These are phyloP conservation scores for Phytophthora ramorum DNA, from an alignment of 352 stramenopile species.

Conservation along the genomic window DNA sequence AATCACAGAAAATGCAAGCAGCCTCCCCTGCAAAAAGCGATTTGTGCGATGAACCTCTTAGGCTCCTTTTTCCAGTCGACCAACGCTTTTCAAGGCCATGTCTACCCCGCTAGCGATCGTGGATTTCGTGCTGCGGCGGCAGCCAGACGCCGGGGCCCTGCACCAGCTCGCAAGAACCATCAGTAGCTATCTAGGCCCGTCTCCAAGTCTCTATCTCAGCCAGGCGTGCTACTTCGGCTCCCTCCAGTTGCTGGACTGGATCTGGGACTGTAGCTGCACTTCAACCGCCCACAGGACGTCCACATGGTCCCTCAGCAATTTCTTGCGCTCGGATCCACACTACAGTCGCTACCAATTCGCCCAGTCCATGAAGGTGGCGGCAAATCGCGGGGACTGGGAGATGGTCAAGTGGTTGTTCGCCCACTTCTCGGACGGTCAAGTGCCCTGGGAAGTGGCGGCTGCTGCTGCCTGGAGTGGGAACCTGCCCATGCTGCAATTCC, in stretches of 20 bases:
- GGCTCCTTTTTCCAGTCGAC: no score
- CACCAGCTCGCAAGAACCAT: not conserved
- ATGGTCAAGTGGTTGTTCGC: constrained; percentile 8
- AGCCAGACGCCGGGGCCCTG: not conserved
- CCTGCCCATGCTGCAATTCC: constrained; percentile 8
- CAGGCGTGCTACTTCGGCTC: constrained; percentile 11
- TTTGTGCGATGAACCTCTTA: no score
- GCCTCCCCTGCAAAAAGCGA: no score
- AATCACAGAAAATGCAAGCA: no score
- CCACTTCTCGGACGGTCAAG: constrained; percentile 4
- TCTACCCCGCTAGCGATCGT: constrained; percentile 4
- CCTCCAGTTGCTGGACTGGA: constrained; percentile 11
- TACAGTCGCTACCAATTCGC: constrained; percentile 14
- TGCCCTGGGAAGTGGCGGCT: not conserved
- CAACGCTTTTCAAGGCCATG: not conserved
- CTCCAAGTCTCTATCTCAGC: not conserved
- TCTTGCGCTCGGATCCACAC: constrained; percentile 10
- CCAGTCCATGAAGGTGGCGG: not conserved
- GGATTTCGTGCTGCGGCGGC: constrained; percentile 2
- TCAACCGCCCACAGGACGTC: not conserved
- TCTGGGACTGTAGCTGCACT: constrained; percentile 14
- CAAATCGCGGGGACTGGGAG: not conserved
- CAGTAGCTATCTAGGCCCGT: constrained; percentile 8
- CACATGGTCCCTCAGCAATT: constrained; percentile 10
- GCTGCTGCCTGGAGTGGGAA: not conserved